Evolutionary conservation across 2,329 filamentous ascomycete genomes (phyloP), one percentile per base, ranked within the genome.

Genomic region (Ascosphaera aggregata): DNA sequence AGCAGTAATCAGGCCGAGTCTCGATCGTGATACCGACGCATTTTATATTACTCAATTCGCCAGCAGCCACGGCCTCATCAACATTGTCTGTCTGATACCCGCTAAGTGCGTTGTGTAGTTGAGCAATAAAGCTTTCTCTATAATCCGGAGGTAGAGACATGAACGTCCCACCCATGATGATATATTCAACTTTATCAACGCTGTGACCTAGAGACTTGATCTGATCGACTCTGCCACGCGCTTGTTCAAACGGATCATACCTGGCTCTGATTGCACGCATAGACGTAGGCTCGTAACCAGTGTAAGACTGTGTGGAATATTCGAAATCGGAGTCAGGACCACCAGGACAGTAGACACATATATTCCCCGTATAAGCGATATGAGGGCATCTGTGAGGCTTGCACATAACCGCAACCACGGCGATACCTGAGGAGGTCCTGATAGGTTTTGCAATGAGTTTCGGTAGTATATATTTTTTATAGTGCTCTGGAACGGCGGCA

Each of bases 161-260:
- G 60, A 98, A 98, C 0, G 89, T 98, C 47, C 89, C 89, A 43
- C 89, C 89, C 89, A 98, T 98, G 54, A 98, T 93, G 53, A 98
- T 98, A 58, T 95, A 98, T 63, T 98, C 89, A 18, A 98, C 89
- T 58, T 98, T 98, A 62, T 98, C 89, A 37, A 98, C 89, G 36
- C 82, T 93, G 58, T 98, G 89, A 1, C 89, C 89, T 0, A 98
- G 67, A 2, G 81, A 80, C 57, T 92, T 91, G 53, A 98, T 82
- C 61, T 98, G 89, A 50, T 98, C 91, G 4, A 98, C 86, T 48
- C 89, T 74, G 34, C 89, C 89, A 54, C 89, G 71, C 13, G 89
- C 89, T 63, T 98, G 89, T 58, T 98, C 89, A 49, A 94, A 98
- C 0, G 89, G 89, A 52, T 98, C 91, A 54, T 98, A 98, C 38